A percentile compares a stretch with the other conserved stretches of the same genome.
phyloP scores from a whole-genome alignment of 2,329 filamentous ascomycete genomes.

The Clonostachys solani region DNA sequence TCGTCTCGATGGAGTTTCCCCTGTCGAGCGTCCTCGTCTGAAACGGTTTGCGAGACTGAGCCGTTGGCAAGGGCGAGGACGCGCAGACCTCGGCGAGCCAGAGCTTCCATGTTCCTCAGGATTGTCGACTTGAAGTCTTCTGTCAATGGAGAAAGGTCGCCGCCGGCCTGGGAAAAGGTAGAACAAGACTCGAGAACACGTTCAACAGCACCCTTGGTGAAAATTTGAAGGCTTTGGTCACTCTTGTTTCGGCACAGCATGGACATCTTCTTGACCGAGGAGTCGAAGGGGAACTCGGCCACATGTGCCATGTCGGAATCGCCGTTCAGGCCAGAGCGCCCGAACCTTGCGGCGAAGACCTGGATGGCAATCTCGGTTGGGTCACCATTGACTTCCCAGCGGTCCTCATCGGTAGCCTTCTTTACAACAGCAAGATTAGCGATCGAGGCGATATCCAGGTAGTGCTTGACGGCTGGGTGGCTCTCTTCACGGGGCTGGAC shows the following conservation, averaged over 20 bases:
- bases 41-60: conserved; percentile 2
- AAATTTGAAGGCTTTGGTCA: conserved; percentile 39
- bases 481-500: neutral
- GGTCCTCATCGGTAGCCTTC: neutral
- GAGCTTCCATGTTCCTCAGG: conserved; percentile 60
- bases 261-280: conserved; percentile 72
- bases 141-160: conserved; percentile 22
- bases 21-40: conserved; percentile 19
- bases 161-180: conserved; percentile 28
- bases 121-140: conserved; percentile 41
- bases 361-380: conserved; percentile 69
- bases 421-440: conserved; percentile 47
- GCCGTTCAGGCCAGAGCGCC: conserved; percentile 43
- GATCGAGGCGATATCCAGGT: conserved; percentile 52
- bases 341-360: conserved; percentile 67
- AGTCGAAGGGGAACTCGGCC: conserved; percentile 71
- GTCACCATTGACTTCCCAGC: conserved; percentile 4
- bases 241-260: conserved; percentile 53
- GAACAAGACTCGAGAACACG: conserved; percentile 58
- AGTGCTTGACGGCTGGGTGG: conserved; percentile 37
- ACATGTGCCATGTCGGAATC: conserved; percentile 16
- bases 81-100: conserved; percentile 61
- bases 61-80: conserved; percentile 56
- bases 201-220: conserved; percentile 67
- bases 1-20: conserved; percentile 11